A percentile compares a stretch with the other conserved stretches of the same genome.
Evolutionary conservation across 129 eudicot genomes (phyloP).

Genomic region (Logfia minima): DNA sequence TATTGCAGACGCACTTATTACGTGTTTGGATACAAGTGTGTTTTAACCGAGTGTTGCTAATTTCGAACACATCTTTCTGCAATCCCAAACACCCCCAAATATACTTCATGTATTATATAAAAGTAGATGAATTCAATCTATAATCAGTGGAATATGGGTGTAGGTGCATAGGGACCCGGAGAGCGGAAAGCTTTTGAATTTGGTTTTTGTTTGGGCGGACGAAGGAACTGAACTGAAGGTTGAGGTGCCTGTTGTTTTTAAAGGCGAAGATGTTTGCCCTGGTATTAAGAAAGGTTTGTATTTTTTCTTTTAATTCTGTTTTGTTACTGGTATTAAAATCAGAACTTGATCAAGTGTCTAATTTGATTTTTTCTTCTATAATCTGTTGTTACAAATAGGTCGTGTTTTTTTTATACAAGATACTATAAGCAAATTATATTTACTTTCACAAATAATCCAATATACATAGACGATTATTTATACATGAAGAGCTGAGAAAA

Average conservation of each 20-base stretch:
- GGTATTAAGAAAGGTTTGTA: slow-evolving; percentile 82
- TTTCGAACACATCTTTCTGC: too few species aligned
- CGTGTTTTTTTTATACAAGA: background rate
- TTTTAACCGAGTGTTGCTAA: too few species aligned
- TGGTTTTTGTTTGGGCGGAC: slow-evolving; percentile 95
- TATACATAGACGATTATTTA: too few species aligned
- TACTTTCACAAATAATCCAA: too few species aligned
- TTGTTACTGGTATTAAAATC: background rate
- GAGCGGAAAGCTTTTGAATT: slow-evolving; percentile 74
- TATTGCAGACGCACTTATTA: too few species aligned
- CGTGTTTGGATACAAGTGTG: too few species aligned
- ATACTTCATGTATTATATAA: too few species aligned
- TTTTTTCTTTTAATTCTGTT: background rate
- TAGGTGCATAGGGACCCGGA: slow-evolving; percentile 74
- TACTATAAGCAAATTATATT: too few species aligned
- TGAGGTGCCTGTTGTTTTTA: slow-evolving; percentile 80
- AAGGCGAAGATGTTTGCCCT: slow-evolving; percentile 76
- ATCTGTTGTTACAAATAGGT: background rate
- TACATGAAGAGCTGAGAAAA: too few species aligned
- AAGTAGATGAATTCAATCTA: background rate
- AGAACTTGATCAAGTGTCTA: slow-evolving; percentile 9
- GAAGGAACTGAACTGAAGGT: slow-evolving; percentile 73
- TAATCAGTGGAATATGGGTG: slow-evolving; percentile 8
- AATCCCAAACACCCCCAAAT: too few species aligned
- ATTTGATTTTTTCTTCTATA: background rate